Conservation (phyloP, 495 filamentous ascomycete genomes). For the Aspergillus incahuasiensis region DNA sequence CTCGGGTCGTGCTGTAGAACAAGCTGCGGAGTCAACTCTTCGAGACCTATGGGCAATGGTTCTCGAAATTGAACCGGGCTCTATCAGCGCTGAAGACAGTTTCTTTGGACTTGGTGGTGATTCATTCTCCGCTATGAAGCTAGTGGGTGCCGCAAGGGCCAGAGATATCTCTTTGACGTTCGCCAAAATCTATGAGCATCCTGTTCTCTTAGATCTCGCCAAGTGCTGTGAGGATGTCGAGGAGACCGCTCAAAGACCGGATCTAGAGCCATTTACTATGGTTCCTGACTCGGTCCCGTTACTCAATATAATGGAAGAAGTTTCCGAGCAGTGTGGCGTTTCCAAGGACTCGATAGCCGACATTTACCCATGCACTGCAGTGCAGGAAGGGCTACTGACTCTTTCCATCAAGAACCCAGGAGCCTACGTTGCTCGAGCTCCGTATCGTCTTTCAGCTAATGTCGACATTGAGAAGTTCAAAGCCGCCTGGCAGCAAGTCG, state of each 20-base stretch:
- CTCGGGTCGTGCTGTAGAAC: conserved; percentile 20
- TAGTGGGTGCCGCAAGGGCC: conserved; percentile 44
- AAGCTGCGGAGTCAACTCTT: conserved; percentile 31
- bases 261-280: conserved; percentile 42
- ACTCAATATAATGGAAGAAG: conserved; percentile 38
- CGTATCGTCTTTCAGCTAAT: conserved; percentile 38
- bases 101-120: conserved; percentile 55
- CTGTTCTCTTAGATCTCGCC: conserved; percentile 46
- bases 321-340: conserved; percentile 40
- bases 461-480: conserved; percentile 48
- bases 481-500: conserved; percentile 48
- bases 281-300: conserved; percentile 26
- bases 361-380: conserved; percentile 63
- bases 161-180: conserved; percentile 45
- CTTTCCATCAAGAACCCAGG: conserved; percentile 51
- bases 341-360: conserved; percentile 41
- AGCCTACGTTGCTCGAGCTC: conserved; percentile 48
- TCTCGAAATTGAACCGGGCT: conserved; percentile 37
- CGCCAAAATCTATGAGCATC: conserved; percentile 45
- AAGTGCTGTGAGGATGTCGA: conserved; percentile 21
- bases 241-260: conserved; percentile 3
- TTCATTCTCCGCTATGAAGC: conserved; percentile 53
- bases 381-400: conserved; percentile 67
- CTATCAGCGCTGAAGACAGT: conserved; percentile 41
- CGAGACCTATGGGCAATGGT: conserved; percentile 21